phyloP scores from a whole-genome alignment of 2,329 filamentous ascomycete genomes.

The Furcasterigmium sp. region DNA sequence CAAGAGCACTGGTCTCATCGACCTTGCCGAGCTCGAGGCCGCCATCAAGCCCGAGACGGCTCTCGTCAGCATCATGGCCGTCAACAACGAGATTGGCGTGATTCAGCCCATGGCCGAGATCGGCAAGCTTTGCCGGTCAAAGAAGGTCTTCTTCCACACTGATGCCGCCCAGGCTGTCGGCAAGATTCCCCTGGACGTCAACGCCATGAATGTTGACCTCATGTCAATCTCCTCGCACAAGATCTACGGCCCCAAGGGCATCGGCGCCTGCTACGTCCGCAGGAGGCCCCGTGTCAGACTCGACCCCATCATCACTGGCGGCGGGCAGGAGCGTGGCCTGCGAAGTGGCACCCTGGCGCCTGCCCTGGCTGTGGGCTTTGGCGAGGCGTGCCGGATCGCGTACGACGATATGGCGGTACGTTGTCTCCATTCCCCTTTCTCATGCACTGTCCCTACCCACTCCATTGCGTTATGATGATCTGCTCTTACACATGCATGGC shows the following conservation, averaged over 20 bases:
- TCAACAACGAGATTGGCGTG: conserved; percentile 99
- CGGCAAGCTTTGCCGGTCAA: conserved; percentile 81
- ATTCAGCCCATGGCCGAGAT: conserved; percentile 94
- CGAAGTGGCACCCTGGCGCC: conserved; percentile 92
- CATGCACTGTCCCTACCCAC: conserved; percentile 7
- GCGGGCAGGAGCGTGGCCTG: conserved; percentile 91
- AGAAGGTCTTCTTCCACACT: conserved; percentile 97
- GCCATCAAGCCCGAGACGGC: conserved; percentile 88
- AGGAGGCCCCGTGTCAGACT: conserved; percentile 88
- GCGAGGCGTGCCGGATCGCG: conserved; percentile 90
- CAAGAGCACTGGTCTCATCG: conserved; percentile 76
- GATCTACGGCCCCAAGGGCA: conserved; percentile 96
- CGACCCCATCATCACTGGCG: conserved; percentile 92
- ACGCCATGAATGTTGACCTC: conserved; percentile 94
- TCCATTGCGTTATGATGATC: conserved; percentile 61
- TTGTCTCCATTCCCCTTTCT: conserved; percentile 19
- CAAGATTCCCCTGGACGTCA: conserved; percentile 95
- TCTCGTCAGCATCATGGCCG: conserved; percentile 95
- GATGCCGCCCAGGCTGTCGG: conserved; percentile 97
- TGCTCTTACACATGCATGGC: conserved; percentile 81
- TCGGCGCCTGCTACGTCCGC: conserved; percentile 93
- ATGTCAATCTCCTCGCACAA: conserved; percentile 99
- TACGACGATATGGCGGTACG: conserved; percentile 86
- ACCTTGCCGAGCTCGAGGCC: conserved; percentile 77
- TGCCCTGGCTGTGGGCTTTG: conserved; percentile 84